Conservation (phyloP, 345 rosid genomes). For the Cochlearia excelsa region DNA sequence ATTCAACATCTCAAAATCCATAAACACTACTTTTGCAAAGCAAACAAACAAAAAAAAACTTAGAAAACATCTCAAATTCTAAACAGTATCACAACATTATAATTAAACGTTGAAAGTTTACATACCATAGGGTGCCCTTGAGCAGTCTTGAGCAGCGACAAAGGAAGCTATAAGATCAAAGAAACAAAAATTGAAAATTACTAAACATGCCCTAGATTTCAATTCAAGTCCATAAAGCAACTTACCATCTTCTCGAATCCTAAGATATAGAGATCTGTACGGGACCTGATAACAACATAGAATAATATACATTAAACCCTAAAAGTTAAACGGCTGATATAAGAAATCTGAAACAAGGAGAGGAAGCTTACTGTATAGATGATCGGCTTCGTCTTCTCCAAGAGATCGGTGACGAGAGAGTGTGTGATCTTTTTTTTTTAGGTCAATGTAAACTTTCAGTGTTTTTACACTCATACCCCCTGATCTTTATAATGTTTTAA, state of each 20-base stretch:
- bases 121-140: conserved; percentile 41
- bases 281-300: conserved; percentile 17
- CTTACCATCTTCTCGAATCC: conserved; percentile 32
- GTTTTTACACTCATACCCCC: too few species aligned
- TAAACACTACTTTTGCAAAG: background rate
- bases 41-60: background rate
- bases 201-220: too few species aligned
- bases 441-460: too few species aligned
- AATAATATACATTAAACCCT: conserved; percentile 13
- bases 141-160: conserved; percentile 36
- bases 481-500: too few species aligned
- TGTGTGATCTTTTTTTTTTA: too few species aligned
- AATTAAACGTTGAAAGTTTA: background rate
- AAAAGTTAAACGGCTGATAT: background rate
- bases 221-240: background rate
- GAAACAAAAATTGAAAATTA: background rate
- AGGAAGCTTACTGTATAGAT: conserved; percentile 7
- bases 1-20: conserved; percentile 13
- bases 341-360: conserved; percentile 1
- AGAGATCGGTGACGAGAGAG: too few species aligned
- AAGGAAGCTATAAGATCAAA: conserved; percentile 26
- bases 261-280: conserved; percentile 9
- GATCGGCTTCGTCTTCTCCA: background rate
- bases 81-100: background rate
- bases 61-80: background rate